Base-by-base conservation (phyloP, 352 stramenopile genomes). In the Phytophthora sp. region DNA sequence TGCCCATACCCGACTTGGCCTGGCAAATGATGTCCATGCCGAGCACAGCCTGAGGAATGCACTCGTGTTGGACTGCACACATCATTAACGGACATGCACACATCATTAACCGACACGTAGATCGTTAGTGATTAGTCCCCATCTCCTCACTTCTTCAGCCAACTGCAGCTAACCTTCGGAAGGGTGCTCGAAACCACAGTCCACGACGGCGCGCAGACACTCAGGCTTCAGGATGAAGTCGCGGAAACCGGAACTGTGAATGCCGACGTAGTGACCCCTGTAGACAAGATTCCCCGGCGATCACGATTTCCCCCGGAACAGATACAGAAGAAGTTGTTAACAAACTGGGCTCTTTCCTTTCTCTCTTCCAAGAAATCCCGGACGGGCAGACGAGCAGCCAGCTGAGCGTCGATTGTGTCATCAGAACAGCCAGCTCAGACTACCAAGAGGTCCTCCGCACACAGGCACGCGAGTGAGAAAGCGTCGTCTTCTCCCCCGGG, bases 21-120 rank as follows among this genome's bases (percentile, higher is more conserved):
- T 99, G 98, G 83, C 98, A 99, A 82, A 99, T 97, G 66, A 99
- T 98, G 79, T 99, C 98, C 88, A 99, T 99, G 46, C 98, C 98
- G n/a, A 99, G 88, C 51, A 99, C 95, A 35, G 98, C 98, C 77
- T 99, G 97, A 23, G 98, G 98, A 75, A 99, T 99, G 68, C 97
- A 99, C 82, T 99, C 97, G 76, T 99, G 97, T 80, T 99, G 96
- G 53, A 99, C 96, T 98, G 71, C 30, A 61, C 24, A 51, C 12
- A 66, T 33, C 47, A 27, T n/a, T n/a, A n/a, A n/a, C n/a, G n/a
- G n/a, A n/a, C n/a, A n/a, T n/a, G n/a, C n/a, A n/a, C n/a, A n/a
- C n/a, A n/a, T n/a, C n/a, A n/a, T n/a, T n/a, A 73, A 46, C 54
- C 30, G 27, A 16, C 54, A 39, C 23, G 60, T 38, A 58, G 26